Evolutionary conservation across 2,329 filamentous ascomycete species (phyloP).

Genomic region (Ophiostoma quercus): DNA sequence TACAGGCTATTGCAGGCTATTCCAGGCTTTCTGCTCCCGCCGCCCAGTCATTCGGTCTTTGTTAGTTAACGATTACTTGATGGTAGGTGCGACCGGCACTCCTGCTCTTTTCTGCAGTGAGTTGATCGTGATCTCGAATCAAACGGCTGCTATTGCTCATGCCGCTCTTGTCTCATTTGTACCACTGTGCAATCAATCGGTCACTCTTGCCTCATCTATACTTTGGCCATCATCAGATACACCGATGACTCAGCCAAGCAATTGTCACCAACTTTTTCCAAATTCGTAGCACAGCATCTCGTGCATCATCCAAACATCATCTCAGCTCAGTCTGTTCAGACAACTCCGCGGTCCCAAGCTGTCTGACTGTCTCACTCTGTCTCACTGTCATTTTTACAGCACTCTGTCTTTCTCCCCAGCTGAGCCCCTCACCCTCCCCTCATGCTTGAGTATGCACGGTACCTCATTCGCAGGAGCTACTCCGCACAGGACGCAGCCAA

Average conservation of each 20-base stretch:
- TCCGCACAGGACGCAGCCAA: neutral
- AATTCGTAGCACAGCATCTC: too few relatives aligned
- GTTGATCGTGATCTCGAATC: slow-evolving; percentile 15
- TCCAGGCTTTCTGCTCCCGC: slow-evolving; percentile 15
- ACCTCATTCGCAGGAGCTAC: slow-evolving; percentile 3
- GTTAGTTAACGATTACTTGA: slow-evolving; percentile 27
- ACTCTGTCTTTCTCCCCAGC: too few relatives aligned
- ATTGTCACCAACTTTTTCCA: neutral
- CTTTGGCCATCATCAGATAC: neutral
- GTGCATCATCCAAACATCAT: neutral
- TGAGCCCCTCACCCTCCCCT: too few relatives aligned
- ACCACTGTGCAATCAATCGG: too few relatives aligned
- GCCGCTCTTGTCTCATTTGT: neutral
- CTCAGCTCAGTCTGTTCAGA: neutral
- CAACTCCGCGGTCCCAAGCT: slow-evolving; percentile 10
- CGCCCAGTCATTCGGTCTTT: slow-evolving; percentile 26
- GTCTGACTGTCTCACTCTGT: neutral
- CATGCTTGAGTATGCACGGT: neutral
- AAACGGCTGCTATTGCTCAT: slow-evolving; percentile 12
- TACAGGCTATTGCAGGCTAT: neutral
- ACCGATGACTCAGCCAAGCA: neutral
- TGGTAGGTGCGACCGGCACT: neutral
- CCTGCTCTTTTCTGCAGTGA: neutral
- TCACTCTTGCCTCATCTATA: too few relatives aligned
- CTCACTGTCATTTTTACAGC: neutral